phyloP scores from a whole-genome alignment of 163 green algal genomes.

The Scenedesmus sp. region DNA sequence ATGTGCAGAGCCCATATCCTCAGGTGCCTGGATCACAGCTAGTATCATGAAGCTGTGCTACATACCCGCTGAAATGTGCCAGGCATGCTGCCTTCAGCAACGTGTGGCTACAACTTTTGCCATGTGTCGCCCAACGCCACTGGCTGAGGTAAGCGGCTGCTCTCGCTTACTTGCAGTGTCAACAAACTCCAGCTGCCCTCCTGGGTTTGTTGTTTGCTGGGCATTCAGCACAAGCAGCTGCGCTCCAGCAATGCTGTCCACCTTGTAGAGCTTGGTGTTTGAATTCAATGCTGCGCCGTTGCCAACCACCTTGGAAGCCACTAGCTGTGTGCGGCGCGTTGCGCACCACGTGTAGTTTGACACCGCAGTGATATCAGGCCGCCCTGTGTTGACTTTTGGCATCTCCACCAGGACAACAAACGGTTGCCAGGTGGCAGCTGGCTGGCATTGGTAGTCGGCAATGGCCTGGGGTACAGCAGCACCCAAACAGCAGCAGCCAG shows the following conservation, averaged over 20 bases:
- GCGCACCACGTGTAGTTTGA: conserved; percentile 43
- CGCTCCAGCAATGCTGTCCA: neutral
- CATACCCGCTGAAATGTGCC: no score
- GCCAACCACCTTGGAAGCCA: neutral
- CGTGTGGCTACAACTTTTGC: neutral
- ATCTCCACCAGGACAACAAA: conserved; percentile 17
- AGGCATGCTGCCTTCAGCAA: no score
- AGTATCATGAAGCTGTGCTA: neutral
- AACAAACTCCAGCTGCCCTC: neutral
- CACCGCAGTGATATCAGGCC: neutral
- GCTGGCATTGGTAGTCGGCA: conserved; percentile 9
- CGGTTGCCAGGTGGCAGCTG: conserved; percentile 17
- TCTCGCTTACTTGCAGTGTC: neutral
- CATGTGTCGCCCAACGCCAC: no score
- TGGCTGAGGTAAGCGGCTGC: neutral
- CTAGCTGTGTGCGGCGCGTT: neutral
- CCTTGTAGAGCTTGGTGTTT: neutral
- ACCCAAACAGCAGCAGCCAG: neutral
- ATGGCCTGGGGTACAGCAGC: neutral
- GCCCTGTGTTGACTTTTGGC: neutral
- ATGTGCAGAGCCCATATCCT: no score
- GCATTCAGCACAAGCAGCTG: conserved; percentile 8
- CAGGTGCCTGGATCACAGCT: no score
- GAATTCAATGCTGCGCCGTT: neutral
- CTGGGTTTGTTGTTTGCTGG: neutral